Base-by-base conservation (phyloP, 1,139 yeast genomes). In the Williopsis jadinii region DNA sequence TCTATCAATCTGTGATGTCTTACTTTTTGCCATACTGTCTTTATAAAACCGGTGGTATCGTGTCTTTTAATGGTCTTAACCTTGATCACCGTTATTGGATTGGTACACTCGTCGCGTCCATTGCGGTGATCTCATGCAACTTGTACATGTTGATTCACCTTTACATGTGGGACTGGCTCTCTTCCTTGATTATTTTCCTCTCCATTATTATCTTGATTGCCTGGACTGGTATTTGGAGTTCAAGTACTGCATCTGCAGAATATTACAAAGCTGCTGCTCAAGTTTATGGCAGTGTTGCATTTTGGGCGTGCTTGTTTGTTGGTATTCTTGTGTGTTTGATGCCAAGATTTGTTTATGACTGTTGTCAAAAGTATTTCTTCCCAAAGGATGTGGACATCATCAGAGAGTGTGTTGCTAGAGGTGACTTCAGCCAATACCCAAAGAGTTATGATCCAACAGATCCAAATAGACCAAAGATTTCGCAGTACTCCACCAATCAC, bases 151-250 rank as follows among this genome's bases (percentile, higher is more conserved):
- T 87, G 55, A 63, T 84, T 51, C 95, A 88, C 59, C 95, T 87
- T 63, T 79, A 79, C 59, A 74, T 95, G 58, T 92, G 98, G 98
- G 98, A 92, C 64, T 87, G 95, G 95, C 66, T 87, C 42, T 77
- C 90, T 5, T 53, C 72, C 14, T 58, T 84, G 41, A 72, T 86
- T 55, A 75, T 78, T 44, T 65, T 67, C 9, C 56, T 90, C 35
- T 84, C 95, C 8, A 73, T 79, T 43, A 56, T 88, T 45, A 56
- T 88, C 38, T 70, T 87, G 38, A 84, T 78, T 61, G 80, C 77
- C 43, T 90, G 97, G 97, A 80, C 96, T 1, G 96, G 96, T 39
- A 70, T 90, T 38, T 92, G 96, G 90, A 77, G 95, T 1, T 67
- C 83, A 14, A 61, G 75, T 8, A 50, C 68, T 11, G 64, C 66